Evolutionary conservation across 352 stramenopile species (phyloP), one percentile per base, ranked within the genome.

Genomic region (Phytophthora ohioensis): DNA sequence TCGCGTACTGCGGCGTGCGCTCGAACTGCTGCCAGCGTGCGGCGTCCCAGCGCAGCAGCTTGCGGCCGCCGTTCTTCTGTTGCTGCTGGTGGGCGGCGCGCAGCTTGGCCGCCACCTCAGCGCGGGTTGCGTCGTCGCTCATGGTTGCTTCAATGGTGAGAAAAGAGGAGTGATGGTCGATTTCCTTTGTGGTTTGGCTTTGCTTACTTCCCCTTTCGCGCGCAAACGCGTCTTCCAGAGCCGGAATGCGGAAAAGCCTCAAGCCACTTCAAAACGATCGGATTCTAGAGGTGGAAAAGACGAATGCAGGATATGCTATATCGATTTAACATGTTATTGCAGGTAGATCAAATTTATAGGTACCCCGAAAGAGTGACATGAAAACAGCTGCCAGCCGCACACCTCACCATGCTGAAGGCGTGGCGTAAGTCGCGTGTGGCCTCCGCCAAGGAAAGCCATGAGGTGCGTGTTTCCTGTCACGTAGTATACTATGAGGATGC

Each of bases 21-120:
- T 94, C 84, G 34, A 87, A 94, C 49, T 75, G 70, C 54, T 78
- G 69, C 89, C 89, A 96, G 61, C 90, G 78, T 36, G 81, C 57
- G 0, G 80, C 45, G 56, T 83, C 73, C 83, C 79, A 91, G 64
- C 87, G 85, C 53, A 96, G 80, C 57, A 96, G 64, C 60, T 91
- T 92, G 42, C 87, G 82, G 31, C 80, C 83, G 43, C 57, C 21
- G 48, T 7, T 31, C 6, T 53, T 57, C 12, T 49, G 12, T 31
- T 52, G 49, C 46, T 62, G 57, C 43, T 69, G 69, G 48, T 83
- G 67, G 21, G 65, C 62, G 21, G 64, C 54, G 32, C 73, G 74
- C 65, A 85, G 69, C 69, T 85, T 85, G 59, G 71, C 75, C 43
- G 75, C 78, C 62, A 85, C 74, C 58, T 76, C 62, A 46, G 69